Conservation (phyloP, 108 stramenopile genomes). For the Fistulifera pelliculosa region DNA sequence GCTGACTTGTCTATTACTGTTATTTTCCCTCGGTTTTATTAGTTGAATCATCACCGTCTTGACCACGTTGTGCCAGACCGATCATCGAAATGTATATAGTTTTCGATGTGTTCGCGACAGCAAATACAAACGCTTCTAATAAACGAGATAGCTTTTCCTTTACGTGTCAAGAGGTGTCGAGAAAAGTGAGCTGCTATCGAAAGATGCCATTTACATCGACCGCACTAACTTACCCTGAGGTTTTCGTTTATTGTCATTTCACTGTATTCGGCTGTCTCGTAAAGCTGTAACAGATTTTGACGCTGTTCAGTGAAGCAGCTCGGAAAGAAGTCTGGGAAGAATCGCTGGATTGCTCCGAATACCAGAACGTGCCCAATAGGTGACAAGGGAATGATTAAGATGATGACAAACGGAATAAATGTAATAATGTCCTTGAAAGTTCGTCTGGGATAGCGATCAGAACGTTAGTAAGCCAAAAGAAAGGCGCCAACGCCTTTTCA, state of each 20-base stretch:
- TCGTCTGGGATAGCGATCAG: conserved; percentile 34
- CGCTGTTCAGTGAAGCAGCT: conserved; percentile 93
- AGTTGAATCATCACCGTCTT: too few relatives aligned
- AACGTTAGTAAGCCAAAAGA: conserved; percentile 1
- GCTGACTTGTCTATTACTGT: too few relatives aligned
- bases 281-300: conserved; percentile 85
- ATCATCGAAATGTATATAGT: conserved; percentile 8
- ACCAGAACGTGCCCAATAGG: conserved; percentile 96
- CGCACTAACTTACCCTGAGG: conserved; percentile 8
- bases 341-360: conserved; percentile 93
- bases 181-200: not conserved
- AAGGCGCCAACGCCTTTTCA: not conserved
- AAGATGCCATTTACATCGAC: not conserved
- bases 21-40: too few relatives aligned
- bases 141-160: conserved; percentile 17
- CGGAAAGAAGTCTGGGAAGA: conserved; percentile 97
- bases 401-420: conserved; percentile 93
- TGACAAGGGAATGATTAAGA: conserved; percentile 90
- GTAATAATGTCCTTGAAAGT: conserved; percentile 93
- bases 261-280: conserved; percentile 80
- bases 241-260: conserved; percentile 78
- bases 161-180: not conserved
- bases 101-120: conserved; percentile 16
- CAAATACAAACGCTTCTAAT: conserved; percentile 27
- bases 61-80: not conserved